Base-by-base conservation (phyloP, 805 yeast genomes). In the Yarrowia hollandica region DNA sequence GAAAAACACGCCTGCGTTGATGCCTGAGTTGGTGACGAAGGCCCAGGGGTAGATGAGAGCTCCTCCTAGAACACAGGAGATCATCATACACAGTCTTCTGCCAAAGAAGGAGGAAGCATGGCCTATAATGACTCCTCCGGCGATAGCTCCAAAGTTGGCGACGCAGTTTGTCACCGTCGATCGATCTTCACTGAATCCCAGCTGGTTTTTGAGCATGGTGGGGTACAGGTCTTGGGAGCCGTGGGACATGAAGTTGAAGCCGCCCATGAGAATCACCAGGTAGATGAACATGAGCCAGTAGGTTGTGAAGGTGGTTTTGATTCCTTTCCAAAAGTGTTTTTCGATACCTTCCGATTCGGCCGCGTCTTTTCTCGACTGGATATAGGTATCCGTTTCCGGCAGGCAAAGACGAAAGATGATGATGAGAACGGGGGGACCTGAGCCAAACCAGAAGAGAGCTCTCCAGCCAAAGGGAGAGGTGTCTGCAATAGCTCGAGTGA, bases 191-290 rank as follows among this genome's bases (percentile, higher is more conserved):
- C 16, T 12, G 22, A 41, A 41, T 83, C 73, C 90, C 89, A 81
- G 74, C 67, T 85, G 89, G n/a, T 74, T 75, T 18, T 75, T 73
- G 52, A 86, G 72, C 73, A 82, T 74, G 1, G 88, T 83, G 31
- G 90, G 88, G 69, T 78, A 83, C 67, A 86, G 72, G 69, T 85
- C 90, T 71, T 85, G 90, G 5, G 88, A 80, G 1, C 87, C 88
- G 65, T 85, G 90, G 19, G 48, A 41, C 48, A 41, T 41, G 48
- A 41, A 41, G 33, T 41, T 41, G 33, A 41, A 26, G 12, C 85
- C 86, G 19, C 86, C 77, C 84, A 85, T 79, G 68, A 83, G 70
- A 18, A 85, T 67, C 34, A 86, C 79, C 62, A 80, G 70, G 69
- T 84, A 85, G 39, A 79, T 65, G 61, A 82, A 74, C 61, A 81